Percentiles rank a stretch among this genome's conserved stretches.
These are phyloP conservation scores for Periglandula ipomoeae DNA, from an alignment of 2,329 filamentous ascomycete genomes.

Conservation along the genomic window DNA sequence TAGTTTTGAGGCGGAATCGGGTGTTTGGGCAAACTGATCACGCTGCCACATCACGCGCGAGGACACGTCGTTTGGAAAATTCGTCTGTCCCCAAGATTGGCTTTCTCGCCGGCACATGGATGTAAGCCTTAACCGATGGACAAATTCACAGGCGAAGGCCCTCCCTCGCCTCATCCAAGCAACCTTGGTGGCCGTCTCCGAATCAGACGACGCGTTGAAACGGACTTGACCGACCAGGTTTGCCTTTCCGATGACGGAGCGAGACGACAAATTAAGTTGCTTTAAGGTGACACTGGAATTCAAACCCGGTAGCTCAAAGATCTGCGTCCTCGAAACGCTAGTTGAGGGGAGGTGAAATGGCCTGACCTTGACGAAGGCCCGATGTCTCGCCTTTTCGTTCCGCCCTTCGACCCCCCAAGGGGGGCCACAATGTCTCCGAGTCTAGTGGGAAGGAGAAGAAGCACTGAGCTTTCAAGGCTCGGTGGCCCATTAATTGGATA, in stretches of 20 bases:
- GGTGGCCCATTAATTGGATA: too few species aligned
- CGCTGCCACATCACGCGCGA: not conserved
- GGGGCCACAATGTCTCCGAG: too few species aligned
- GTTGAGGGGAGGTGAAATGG: constrained; percentile 5
- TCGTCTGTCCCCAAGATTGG: not conserved
- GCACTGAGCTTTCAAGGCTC: too few species aligned
- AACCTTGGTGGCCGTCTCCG: not conserved
- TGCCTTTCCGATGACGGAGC: not conserved
- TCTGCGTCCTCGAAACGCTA: constrained; percentile 1
- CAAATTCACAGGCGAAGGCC: not conserved
- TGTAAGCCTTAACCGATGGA: not conserved
- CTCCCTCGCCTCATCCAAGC: not conserved
- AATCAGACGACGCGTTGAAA: not conserved
- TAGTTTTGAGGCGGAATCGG: not conserved
- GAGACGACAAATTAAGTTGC: not conserved
- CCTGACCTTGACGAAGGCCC: constrained; percentile 9
- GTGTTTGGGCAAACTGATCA: not conserved
- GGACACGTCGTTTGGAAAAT: not conserved
- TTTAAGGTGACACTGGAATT: constrained; percentile 4
- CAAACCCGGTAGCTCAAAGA: constrained; percentile 6
- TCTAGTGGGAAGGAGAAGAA: too few species aligned
- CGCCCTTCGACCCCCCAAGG: too few species aligned
- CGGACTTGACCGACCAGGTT: not conserved
- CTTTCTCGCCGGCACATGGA: not conserved
- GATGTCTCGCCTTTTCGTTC: constrained; percentile 1